These are phyloP conservation scores for Rubroboletus satanas DNA, from an alignment of 768 basidiomycete species.

Conservation along the genomic window DNA sequence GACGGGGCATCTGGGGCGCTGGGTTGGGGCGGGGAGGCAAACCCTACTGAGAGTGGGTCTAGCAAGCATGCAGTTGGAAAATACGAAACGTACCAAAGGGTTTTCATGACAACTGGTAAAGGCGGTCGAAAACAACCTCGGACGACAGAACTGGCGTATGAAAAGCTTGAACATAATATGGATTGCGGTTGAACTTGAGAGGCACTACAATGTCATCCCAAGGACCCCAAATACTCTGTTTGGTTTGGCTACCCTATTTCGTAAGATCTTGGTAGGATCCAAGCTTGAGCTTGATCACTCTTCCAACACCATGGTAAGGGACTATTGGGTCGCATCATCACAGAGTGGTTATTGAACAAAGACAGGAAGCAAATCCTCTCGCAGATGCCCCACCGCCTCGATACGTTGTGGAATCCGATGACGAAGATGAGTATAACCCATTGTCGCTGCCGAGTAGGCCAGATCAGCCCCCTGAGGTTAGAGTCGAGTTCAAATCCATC, in stretches of 20 bases:
- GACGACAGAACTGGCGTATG: neutral
- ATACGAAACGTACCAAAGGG: constrained; percentile 43
- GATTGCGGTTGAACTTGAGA: neutral
- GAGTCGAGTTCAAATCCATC: constrained; percentile 40
- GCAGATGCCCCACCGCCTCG: constrained; percentile 55
- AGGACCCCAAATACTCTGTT: constrained; percentile 5
- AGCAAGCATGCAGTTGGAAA: neutral
- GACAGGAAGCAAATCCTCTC: constrained; percentile 51
- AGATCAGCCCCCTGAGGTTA: constrained; percentile 14
- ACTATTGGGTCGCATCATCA: neutral
- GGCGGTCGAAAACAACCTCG: constrained; percentile 18
- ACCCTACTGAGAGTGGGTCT: constrained; percentile 30
- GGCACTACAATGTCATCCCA: neutral
- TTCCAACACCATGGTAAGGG: constrained; percentile 13
- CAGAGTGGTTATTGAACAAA: neutral
- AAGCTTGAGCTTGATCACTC: neutral
- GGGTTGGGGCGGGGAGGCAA: constrained; percentile 31
- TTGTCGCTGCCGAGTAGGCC: constrained; percentile 16
- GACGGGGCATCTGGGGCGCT: constrained; percentile 60
- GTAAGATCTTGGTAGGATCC: neutral
- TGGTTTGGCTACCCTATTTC: neutral
- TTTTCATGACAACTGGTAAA: constrained; percentile 43
- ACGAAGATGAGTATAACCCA: constrained; percentile 60
- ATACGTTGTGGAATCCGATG: constrained; percentile 62
- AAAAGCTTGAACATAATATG: constrained; percentile 12